Evolutionary conservation across 2,329 filamentous ascomycete species (phyloP), one percentile per base, ranked within the genome.

Genomic region (Aspergillus pseudoglaucus): DNA sequence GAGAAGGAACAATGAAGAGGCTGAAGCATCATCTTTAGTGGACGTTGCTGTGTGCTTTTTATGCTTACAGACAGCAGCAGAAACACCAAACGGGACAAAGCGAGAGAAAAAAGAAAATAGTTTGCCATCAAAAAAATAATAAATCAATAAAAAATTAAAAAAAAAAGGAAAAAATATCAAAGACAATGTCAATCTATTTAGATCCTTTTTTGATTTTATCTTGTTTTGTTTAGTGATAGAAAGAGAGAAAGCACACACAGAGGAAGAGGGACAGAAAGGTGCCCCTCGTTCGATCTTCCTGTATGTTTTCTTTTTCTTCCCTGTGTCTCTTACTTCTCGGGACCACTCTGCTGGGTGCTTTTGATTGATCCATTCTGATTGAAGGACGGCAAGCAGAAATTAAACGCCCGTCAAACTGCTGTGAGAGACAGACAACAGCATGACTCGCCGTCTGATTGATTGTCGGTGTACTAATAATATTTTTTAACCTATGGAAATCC

Each of bases 51-150:
- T 27, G 23, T 22, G n/a, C 41, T 44, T 44, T 35, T 46, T 23
- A 46, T 45, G 49, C 44, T 45, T 50, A 53, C 44, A 46, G 46
- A 46, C 25, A 44, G 25, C 20, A 39, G 44, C 15, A 44, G 8
- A 38, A 14, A 30, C 33, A 30, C 7, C 32, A 33, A 23, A 45
- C 42, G 15, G 40, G 20, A 44, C 12, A 44, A 47, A 44, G 39
- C 30, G 27, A 44, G 25, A 32, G 39, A 46, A 35, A 35, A 44
- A 22, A 23, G 27, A 44, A 33, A 33, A 44, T 9, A 44, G 37
- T 8, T 37, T 17, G n/a, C 17, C 33, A 18, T 37, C 4, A 37
- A 37, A 37, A 37, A 17, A 37, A 17, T 37, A 37, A 37, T 15
- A 27, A n/a, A 30, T 14, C n/a, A 41, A 46, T 15, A 39, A 37